Conservation (phyloP, 768 basidiomycete genomes). For the Mycena vitilis region DNA sequence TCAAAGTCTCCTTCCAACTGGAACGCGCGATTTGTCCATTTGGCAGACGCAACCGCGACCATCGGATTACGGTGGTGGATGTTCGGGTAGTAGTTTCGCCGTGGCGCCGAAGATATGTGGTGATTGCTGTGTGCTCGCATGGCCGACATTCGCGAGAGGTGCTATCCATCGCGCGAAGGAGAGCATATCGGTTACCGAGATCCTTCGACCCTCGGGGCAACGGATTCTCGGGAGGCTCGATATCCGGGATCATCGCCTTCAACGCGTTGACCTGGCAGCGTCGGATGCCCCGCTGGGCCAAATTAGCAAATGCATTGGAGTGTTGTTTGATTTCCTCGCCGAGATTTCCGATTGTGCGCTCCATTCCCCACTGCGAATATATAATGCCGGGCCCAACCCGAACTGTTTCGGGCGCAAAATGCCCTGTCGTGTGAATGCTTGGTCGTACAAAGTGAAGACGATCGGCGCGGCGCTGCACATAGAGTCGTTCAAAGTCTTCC, state of each 20-base stretch:
- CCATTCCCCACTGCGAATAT: conserved; percentile 44
- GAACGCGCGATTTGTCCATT: conserved; percentile 40
- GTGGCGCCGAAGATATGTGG: neutral
- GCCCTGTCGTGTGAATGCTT: conserved; percentile 40
- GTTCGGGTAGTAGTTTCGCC: neutral
- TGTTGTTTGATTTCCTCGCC: conserved; percentile 40
- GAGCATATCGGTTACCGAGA: conserved; percentile 31
- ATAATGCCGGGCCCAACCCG: conserved; percentile 35
- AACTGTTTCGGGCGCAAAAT: conserved; percentile 37
- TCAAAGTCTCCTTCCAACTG: conserved; percentile 33
- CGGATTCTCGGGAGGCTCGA: conserved; percentile 23
- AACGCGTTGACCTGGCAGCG: conserved; percentile 30
- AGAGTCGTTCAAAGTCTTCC: conserved; percentile 42
- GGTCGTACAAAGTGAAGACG: conserved; percentile 44
- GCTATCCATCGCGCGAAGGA: conserved; percentile 27
- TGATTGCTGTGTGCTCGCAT: conserved; percentile 3
- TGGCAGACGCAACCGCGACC: conserved; percentile 38
- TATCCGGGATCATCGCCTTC: conserved; percentile 30
- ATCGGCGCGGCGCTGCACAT: conserved; percentile 38
- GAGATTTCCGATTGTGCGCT: conserved; percentile 41
- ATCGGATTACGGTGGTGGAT: conserved; percentile 17
- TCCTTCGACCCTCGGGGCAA: conserved; percentile 27
- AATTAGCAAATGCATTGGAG: conserved; percentile 38
- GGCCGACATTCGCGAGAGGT: neutral
- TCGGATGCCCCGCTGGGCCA: conserved; percentile 37